phyloP scores from a whole-genome alignment of 2,329 filamentous ascomycete genomes.

The Scedosporium apiospermum region DNA sequence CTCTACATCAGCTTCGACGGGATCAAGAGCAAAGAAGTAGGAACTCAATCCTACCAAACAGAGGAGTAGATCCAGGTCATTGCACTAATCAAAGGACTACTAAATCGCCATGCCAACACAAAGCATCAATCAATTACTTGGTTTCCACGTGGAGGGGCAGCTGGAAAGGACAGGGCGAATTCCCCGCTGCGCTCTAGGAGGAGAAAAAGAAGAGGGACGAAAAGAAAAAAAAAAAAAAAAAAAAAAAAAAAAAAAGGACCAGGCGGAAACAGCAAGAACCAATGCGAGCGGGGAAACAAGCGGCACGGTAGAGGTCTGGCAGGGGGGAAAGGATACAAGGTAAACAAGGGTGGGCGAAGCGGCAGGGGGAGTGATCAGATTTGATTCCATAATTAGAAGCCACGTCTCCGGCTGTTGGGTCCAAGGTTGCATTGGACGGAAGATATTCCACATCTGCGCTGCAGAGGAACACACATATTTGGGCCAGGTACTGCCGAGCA shows the following conservation, averaged over 20 bases:
- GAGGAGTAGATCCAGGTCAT: not conserved
- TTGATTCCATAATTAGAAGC: slow-evolving; percentile 1
- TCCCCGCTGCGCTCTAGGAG: not conserved
- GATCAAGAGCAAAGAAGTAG: not conserved
- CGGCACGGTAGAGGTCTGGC: not conserved
- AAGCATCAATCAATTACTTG: not conserved
- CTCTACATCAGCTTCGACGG: not conserved
- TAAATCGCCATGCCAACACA: no score
- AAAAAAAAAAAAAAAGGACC: not conserved
- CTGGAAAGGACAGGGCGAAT: not conserved
- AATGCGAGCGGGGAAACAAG: not conserved
- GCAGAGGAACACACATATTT: not conserved
- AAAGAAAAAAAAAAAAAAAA: not conserved
- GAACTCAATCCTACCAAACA: not conserved
- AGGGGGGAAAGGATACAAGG: not conserved
- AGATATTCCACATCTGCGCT: not conserved
- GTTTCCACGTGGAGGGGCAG: not conserved
- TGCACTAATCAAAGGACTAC: no score
- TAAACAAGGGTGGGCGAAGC: not conserved
- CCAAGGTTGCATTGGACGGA: not conserved
- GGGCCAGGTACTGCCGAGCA: not conserved
- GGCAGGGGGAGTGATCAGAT: not conserved
- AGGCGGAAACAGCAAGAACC: not conserved
- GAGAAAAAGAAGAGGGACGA: not conserved
- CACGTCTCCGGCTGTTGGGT: slow-evolving; percentile 1